phyloP scores from a whole-genome alignment of 2,329 filamentous ascomycete genomes.

The Alternaria consortialis region DNA sequence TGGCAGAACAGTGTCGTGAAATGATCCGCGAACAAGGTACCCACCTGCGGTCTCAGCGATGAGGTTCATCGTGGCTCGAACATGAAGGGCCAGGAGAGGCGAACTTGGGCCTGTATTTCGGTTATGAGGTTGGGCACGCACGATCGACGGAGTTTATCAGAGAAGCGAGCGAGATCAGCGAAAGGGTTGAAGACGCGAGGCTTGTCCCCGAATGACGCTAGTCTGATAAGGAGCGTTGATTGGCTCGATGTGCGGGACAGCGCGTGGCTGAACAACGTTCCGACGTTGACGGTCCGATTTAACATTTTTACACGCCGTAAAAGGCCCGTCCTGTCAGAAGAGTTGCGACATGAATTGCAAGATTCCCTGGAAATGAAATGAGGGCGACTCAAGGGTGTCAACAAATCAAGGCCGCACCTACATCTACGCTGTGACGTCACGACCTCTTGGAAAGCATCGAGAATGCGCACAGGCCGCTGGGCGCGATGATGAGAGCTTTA shows the following conservation, averaged over 20 bases:
- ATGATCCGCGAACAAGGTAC: background rate
- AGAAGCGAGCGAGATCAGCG: slow-evolving; percentile 16
- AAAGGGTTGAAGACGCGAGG: slow-evolving; percentile 10
- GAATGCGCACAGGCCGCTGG: background rate
- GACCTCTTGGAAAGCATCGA: background rate
- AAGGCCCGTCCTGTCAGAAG: slow-evolving; percentile 18
- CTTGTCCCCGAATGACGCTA: slow-evolving; percentile 7
- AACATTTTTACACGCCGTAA: slow-evolving; percentile 14
- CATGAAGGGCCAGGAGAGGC: background rate
- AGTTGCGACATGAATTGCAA: background rate
- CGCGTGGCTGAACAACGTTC: slow-evolving; percentile 12
- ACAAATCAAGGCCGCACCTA: background rate
- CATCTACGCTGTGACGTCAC: slow-evolving; percentile 9
- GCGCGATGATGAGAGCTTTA: background rate
- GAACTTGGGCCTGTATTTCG: slow-evolving; percentile 4
- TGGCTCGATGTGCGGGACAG: slow-evolving; percentile 12
- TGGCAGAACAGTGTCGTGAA: background rate
- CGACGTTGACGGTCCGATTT: slow-evolving; percentile 21
- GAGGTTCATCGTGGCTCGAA: background rate
- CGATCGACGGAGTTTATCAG: slow-evolving; percentile 12
- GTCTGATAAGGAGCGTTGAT: background rate
- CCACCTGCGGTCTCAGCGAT: background rate
- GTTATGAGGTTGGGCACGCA: slow-evolving; percentile 10
- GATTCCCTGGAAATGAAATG: background rate
- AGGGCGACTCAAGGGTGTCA: slow-evolving; percentile 1